Evolutionary conservation across 345 rosid species (phyloP), one percentile per base, ranked within the genome.

Genomic region (Brassica incana): DNA sequence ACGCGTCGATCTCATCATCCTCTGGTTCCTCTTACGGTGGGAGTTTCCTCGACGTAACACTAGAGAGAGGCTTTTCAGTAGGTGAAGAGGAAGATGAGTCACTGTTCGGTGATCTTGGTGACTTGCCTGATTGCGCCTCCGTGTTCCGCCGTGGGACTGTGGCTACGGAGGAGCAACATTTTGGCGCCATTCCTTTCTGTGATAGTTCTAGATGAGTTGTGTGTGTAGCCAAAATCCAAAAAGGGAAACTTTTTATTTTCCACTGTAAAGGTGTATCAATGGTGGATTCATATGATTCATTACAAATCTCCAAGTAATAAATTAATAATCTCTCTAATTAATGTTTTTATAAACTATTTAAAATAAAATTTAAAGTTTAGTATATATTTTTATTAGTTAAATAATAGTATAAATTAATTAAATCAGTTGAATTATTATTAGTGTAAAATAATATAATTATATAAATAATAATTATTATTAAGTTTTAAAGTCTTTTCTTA

Each of bases 91-190:
- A 90, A 78, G 92, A 88, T 11, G 95, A 87, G 67, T 86, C 88
- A 9, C 68, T 90, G 65, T 91, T 86, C 56, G 89, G 88, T 18
- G 96, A 89, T 76, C 89, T 91, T 6, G 96, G 87, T 0, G 96
- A 91, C 84, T 70, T 91, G 74, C 96, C 96, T 80, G 93, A 91
- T 78, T 89, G 90, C 50, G 85, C 90, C 38, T 35, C 86, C 10
- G 96, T 89, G 29, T 91, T 89, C 80, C 77, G 90, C 71, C 84
- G 78, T 50, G 78, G 80, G 1, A 56, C 75, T 0, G 77, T 71
- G 8, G 69, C 60, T 2, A 58, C 85, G 66, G 83, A 77, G 81
- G 85, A 71, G 23, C 74, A 71, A 72, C 76, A 59, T 54, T 71
- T 85, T 67, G 78, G 77, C 63, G 82, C 84, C 64, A 83, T 85